Conservation (phyloP, 306 rosid genomes). For the Senna tora region DNA sequence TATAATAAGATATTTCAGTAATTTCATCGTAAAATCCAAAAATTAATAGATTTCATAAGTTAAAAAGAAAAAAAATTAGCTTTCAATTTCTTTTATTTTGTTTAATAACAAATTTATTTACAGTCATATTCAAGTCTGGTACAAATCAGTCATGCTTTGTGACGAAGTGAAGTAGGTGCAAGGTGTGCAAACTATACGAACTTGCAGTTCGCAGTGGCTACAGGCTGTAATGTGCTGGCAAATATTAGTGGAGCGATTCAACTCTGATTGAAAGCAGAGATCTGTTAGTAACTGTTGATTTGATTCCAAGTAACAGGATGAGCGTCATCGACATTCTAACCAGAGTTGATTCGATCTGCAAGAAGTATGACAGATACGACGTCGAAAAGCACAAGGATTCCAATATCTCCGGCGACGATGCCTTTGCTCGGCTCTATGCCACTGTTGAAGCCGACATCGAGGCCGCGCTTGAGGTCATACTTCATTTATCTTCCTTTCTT, state of each 20-base stretch:
- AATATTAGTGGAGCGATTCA: slow-evolving; percentile 7
- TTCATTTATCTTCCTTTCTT: background rate
- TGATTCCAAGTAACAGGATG: slow-evolving; percentile 51
- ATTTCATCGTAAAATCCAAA: background rate
- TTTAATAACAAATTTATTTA: too few species aligned
- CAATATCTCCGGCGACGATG: slow-evolving; percentile 91
- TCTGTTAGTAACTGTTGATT: background rate
- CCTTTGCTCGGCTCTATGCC: slow-evolving; percentile 89
- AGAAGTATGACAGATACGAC: slow-evolving; percentile 90
- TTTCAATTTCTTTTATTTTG: too few species aligned
- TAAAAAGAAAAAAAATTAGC: background rate
- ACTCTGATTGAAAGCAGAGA: background rate
- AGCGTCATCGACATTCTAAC: slow-evolving; percentile 94
- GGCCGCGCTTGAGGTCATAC: slow-evolving; percentile 42
- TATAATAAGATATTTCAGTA: background rate
- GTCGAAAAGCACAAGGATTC: slow-evolving; percentile 75
- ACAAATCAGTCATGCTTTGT: background rate
- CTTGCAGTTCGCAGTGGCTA: background rate
- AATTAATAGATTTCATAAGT: background rate
- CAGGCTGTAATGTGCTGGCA: slow-evolving; percentile 18
- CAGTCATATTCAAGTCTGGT: too few species aligned
- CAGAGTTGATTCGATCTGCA: slow-evolving; percentile 96
- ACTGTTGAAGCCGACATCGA: slow-evolving; percentile 78
- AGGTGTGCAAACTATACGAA: background rate
- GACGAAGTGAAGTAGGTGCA: background rate